Evolutionary conservation across 2,329 filamentous ascomycete species (phyloP), one percentile per base, ranked within the genome.

Genomic region (Penicillium sp.): DNA sequence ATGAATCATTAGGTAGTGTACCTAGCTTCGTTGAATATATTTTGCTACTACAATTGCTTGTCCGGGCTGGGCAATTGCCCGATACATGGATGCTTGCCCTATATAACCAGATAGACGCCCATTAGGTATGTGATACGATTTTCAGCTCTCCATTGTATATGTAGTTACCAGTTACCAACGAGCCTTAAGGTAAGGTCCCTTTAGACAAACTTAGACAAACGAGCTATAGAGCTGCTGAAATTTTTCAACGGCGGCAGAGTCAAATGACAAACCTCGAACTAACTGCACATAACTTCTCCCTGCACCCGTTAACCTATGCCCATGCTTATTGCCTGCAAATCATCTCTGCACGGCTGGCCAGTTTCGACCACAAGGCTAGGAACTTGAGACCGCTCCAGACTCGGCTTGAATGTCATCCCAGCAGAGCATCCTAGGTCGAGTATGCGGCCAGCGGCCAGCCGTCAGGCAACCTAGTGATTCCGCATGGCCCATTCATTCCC

Each of bases 381-480:
- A 27, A 27, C 24, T 27, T 27, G 6, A 27, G 24, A 16, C 46
- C 16, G 7, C 37, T 9, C 36, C 13, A 44, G 77, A 4, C 47
- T 27, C 35, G 16, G 3, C 47, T 27, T 27, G 13, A 49, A 77
- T 6, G 69, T 73, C 33, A 67, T 80, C 61, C 70, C 60, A 35
- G 71, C 55, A 82, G 50, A 70, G 70, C 3, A 79, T 77, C 43
- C 77, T 81, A 62, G 33, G 50, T 37, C 19, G 16, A 44, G 24
- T 16, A 50, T 9, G 22, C 22, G 22, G 22, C 22, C 22, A 22
- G 31, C 39, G 36, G 55, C 62, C 61, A 62, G 55, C 55, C 56
- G 56, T 58, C 49, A 51, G 77, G 85, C 57, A 81, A 85, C 64
- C 75, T 24, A 4, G n/a, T 19, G 5, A 50, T 16, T 84, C 24